Evolutionary conservation across 1,284 basidiomycete genomes (phyloP), one percentile per base, ranked within the genome.

Genomic region (Cryptococcus wingfieldii): DNA sequence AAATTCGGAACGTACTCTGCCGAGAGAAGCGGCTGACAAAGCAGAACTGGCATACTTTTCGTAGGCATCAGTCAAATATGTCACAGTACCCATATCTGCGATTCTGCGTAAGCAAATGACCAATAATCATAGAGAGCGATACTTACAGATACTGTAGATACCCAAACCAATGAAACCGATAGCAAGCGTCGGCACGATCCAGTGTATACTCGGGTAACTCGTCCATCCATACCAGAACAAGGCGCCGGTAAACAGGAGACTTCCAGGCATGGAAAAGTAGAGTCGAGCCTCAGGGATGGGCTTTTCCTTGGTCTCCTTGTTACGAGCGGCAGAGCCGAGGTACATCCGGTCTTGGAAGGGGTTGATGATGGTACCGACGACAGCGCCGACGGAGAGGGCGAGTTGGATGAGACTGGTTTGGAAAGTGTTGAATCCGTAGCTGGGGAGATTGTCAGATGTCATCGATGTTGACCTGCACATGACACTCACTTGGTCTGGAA

Each of bases 201-300:
- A 56, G 23, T 51, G 54, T 3, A 75, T 59, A 38, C 39, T 34
- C 7, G 62, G 60, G 50, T 68, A 70, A 25, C 54, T 55, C 9
- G 66, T 66, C 68, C 70, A 75, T 12, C 66, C 73, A 49, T 74
- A 63, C 69, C 69, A 71, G 70, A 80, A 79, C 63, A 80, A 76
- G 18, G 71, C 62, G 34, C 75, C 61, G 4, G 71, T 68, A 41
- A 80, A 68, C 3, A 68, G 49, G 2, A 75, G 71, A 2, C 69
- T 75, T 14, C 68, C 71, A 28, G 58, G 59, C 28, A 65, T 47
- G 13, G 67, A 55, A 2, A 65, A 63, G 18, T 55, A 60, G 13
- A 73, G 60, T 3, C 71, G 61, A 23, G 66, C 58, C 53, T 73
- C 71, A 18, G 71, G 71, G 18, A 68, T 61, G 9, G 53, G 52